phyloP scores from a whole-genome alignment of 1,284 basidiomycete genomes.

The Leccinum fallax region DNA sequence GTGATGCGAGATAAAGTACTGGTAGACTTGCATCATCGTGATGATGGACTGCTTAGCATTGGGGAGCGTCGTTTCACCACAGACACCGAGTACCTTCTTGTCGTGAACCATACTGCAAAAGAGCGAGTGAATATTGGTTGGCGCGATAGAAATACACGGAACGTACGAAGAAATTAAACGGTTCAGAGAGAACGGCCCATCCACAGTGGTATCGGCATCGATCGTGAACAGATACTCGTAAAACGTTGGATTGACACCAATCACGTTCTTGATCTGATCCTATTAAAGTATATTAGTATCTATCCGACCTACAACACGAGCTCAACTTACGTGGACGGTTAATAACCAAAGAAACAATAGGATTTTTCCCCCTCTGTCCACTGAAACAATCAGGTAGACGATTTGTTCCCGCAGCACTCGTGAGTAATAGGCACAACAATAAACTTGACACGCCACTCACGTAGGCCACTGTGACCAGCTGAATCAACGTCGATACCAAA shows the following conservation, averaged over 20 bases:
- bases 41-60: conserved; percentile 93
- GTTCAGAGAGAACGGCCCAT: conserved; percentile 85
- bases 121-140: neutral
- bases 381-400: too few relatives aligned
- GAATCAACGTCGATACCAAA: too few relatives aligned
- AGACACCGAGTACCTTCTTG: conserved; percentile 92
- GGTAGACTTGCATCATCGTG: conserved; percentile 99
- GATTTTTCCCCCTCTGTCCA: too few relatives aligned
- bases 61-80: conserved; percentile 89
- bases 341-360: too few relatives aligned
- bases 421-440: too few relatives aligned
- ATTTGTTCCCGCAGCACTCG: too few relatives aligned
- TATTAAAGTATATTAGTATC: too few relatives aligned
- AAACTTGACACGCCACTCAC: too few relatives aligned
- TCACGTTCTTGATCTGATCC: conserved; percentile 98
- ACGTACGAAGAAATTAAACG: conserved; percentile 88
- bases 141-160: neutral
- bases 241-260: conserved; percentile 97
- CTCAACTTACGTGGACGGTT: too few relatives aligned
- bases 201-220: conserved; percentile 98
- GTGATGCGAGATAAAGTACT: conserved; percentile 97
- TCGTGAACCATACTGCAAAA: conserved; percentile 80
- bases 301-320: too few relatives aligned
- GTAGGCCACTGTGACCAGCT: too few relatives aligned
- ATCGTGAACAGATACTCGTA: conserved; percentile 96